Base-by-base conservation (phyloP, 805 yeast species). In the Blastobotrys chiropterorum region DNA sequence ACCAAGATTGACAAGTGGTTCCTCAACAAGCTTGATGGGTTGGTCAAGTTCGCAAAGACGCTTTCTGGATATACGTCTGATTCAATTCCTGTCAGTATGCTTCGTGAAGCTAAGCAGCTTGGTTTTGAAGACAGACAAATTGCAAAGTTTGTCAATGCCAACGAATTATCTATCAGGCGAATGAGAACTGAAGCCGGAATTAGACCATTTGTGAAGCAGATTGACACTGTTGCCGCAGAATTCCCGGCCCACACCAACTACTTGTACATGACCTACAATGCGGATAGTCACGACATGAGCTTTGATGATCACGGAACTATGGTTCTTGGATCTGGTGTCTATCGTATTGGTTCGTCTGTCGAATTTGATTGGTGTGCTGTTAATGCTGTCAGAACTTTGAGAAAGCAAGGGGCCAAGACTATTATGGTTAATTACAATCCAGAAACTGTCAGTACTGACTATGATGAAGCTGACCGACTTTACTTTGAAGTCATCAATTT, bases 331-430 rank as follows among this genome's bases (percentile, higher is more conserved):
- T 90, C 97, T 3, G 99, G 99, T 79, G 99, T 94, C 44, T 92
- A 92, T 79, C 83, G 99, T 75, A 92, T 92, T 67, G 99, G 99
- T 63, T 94, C 98, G 3, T 92, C 98, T 30, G 99, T 92, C 56
- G 99, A 92, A 73, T 92, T 92, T 67, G 99, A 92, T 74, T 92
- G 98, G 97, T 92, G 99, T 82, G 98, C 98, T 46, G 99, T 92
- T 53, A 81, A 96, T 59, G 94, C 98, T 46, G 94, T 90, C 58
- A 83, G 98, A 73, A 89, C 98, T 41, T 77, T 92, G 67, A 82
- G 99, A 64, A 85, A 85, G 60, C 80, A 82, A 67, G 89, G 90
- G 53, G 76, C 79, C 66, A 92, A 90, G 76, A 92, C 98, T 42
- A 85, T 94, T 66, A 94, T 94, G 97, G 82, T 92, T 65, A 92